Base-by-base conservation (phyloP, 192 early-diverging fungal genomes). In the Martensiomyces pterosporus region DNA sequence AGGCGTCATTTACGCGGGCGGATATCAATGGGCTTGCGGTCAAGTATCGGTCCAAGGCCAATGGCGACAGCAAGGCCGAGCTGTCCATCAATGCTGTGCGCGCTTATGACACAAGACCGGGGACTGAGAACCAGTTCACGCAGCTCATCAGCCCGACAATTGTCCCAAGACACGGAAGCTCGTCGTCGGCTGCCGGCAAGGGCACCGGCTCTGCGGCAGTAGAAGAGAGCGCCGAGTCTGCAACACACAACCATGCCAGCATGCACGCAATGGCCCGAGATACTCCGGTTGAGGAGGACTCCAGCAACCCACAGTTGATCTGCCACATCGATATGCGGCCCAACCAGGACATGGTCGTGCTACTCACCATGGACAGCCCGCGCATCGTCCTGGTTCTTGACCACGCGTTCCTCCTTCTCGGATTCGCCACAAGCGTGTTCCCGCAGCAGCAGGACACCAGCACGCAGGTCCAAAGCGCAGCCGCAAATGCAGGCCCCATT, bases 331-430 rank as follows among this genome's bases (percentile, higher is more conserved):
- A 74, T 24, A 67, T 74, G 63, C 60, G 64, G 7, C 65, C 72
- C 1, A 52, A 56, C 37, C 60, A 68, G 60, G 62, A 60, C 43
- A 64, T 78, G 55, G 62, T 86, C 3, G 79, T 81, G 18, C 47
- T 90, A 37, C 64, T 90, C 21, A 91, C 88, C 6, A 52, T 98
- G 18, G 86, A 91, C 51, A 83, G 82, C 25, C 88, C 93, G 7
- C 86, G 86, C 34, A 56, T 96, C 4, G 81, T 94, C 45, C 75
- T 98, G 27, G 85, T 88, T 17, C 74, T 94, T 17, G 92, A 98
- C 65, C 90, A 94, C 49, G 59, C 90, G 15, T 90, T 94, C 48
- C 75, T 82, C 9, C 63, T 96, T 21, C 57, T 79, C 27, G 78
- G 81, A 39, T 98, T 87, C 65, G 86, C 91, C 39, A 84, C 77